These are phyloP conservation scores for Exserohilum turcica DNA, from an alignment of 2,329 filamentous ascomycete species.

Conservation along the genomic window DNA sequence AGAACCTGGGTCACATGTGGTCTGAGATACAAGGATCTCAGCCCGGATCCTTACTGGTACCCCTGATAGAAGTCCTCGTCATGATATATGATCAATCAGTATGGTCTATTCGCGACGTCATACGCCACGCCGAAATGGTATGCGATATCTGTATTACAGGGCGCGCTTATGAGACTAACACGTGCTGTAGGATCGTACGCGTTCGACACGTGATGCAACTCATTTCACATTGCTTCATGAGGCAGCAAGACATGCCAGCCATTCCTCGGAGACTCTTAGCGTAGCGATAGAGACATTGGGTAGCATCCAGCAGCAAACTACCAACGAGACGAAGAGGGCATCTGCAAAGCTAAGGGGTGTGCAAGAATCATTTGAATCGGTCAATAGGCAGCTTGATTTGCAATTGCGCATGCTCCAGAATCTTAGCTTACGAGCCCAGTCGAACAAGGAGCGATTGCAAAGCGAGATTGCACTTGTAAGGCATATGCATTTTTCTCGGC, in stretches of 20 bases:
- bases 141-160: neutral
- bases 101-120: conserved; percentile 23
- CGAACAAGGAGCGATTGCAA: conserved; percentile 25
- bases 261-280: conserved; percentile 20
- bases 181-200: conserved; percentile 6
- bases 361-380: neutral
- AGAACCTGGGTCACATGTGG: conserved; percentile 6
- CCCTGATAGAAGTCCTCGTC: conserved; percentile 20
- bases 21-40: conserved; percentile 1
- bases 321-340: neutral
- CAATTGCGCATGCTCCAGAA: conserved; percentile 20
- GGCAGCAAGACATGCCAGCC: conserved; percentile 20
- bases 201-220: neutral
- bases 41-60: conserved; percentile 18
- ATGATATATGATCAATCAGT: conserved; percentile 17
- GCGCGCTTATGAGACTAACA: neutral
- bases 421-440: conserved; percentile 13
- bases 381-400: conserved; percentile 1
- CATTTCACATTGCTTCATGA: conserved; percentile 23
- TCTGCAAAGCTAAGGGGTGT: neutral
- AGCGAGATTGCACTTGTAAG: conserved; percentile 26
- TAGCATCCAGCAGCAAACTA: conserved; percentile 10
- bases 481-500: neutral
- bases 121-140: conserved; percentile 20
- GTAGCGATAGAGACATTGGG: conserved; percentile 13